Base-by-base conservation (phyloP, 257 asterid genomes). In the Thymus quinquecostatus region DNA sequence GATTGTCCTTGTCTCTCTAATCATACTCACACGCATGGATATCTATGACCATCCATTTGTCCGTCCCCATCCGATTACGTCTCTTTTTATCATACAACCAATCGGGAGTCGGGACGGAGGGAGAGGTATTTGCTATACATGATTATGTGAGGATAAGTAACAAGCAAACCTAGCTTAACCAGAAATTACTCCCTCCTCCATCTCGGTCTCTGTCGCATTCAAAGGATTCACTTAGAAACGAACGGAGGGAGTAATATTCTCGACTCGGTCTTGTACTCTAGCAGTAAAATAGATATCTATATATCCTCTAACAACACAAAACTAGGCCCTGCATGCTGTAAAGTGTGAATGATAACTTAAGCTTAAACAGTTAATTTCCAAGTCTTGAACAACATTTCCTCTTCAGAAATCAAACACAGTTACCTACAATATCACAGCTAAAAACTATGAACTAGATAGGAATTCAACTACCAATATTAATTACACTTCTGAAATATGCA, bases 1-100 rank as follows among this genome's bases (percentile, higher is more conserved):
- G 73, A 83, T 82, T 81, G 90, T 81, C 90, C 83, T 77, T 74
- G 78, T 79, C 83, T 71, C 79, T 69, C 73, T 47, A 68, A 64
- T 69, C 78, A 78, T 62, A 63, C 84, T 61, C 77, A 72, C 84
- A 67, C 76, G 81, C 49, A 65, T 75, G 83, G 21, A 21, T 21
- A 21, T 21, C 21, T 21, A 21, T 21, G 21, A 21, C 21, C 21
- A 21, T 21, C 21, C 21, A 21, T 21, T 21, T 21, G 21, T 21
- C 21, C 21, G 21, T 21, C 21, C 21, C 21, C 21, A 21, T 21
- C 21, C 21, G 21, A 21, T 21, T 21, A 21, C 21, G 21, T 21
- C 21, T 21, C 21, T 21, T 21, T 21, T 21, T 21, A 21, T 21
- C 21, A 21, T 21, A 21, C 21, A 21, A 21, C 21, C 21, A 21